These are phyloP conservation scores for Aethionema arabicum DNA, from an alignment of 345 rosid species.

Conservation along the genomic window DNA sequence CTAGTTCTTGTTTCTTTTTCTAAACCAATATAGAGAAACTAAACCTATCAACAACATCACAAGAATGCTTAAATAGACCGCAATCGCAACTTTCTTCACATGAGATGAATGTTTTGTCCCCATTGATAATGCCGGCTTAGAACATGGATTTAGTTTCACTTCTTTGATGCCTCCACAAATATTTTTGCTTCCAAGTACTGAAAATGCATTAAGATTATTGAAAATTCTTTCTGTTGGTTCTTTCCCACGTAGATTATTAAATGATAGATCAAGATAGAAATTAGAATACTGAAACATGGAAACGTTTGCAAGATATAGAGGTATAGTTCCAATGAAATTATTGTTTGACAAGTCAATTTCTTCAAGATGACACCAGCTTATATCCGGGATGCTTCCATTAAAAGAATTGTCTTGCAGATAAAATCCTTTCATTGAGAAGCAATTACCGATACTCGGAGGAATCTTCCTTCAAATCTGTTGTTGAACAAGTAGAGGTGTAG, in stretches of 20 bases:
- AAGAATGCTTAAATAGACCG: not conserved
- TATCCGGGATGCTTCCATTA: slow-evolving; percentile 6
- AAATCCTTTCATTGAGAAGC: slow-evolving; percentile 20
- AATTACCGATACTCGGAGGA: slow-evolving; percentile 15
- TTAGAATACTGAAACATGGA: too few species aligned
- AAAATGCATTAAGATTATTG: not conserved
- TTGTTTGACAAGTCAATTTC: not conserved
- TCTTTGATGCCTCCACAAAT: not conserved
- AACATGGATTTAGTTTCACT: not conserved
- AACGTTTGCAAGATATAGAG: too few species aligned
- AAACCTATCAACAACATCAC: not conserved
- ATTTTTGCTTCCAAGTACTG: not conserved
- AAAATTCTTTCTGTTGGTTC: not conserved
- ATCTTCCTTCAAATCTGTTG: not conserved
- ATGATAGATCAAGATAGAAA: too few species aligned
- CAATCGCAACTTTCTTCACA: not conserved
- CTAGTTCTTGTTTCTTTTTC: not conserved
- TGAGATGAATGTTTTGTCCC: not conserved
- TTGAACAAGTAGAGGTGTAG: not conserved
- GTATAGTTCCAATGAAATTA: too few species aligned
- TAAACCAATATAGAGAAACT: too few species aligned
- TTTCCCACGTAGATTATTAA: too few species aligned
- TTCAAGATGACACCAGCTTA: not conserved
- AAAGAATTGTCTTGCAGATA: slow-evolving; percentile 23
- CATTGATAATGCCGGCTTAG: not conserved